Evolutionary conservation across 2,329 filamentous ascomycete genomes (phyloP).

Genomic region (Nemania abortiva): DNA sequence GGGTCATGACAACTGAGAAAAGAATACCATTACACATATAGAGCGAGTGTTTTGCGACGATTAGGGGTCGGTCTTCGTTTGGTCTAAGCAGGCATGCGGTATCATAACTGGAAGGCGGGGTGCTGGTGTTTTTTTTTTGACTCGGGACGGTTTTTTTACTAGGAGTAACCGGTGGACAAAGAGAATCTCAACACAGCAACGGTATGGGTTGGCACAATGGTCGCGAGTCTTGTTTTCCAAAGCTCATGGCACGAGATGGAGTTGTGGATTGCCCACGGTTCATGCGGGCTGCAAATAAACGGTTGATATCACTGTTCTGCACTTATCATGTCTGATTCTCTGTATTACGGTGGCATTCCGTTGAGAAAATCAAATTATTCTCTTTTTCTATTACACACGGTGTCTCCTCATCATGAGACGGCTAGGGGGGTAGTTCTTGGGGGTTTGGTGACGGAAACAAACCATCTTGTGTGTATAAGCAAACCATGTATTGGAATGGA

Average conservation of each 20-base stretch:
- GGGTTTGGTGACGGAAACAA: slow-evolving; percentile 27
- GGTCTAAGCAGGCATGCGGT: slow-evolving; percentile 52
- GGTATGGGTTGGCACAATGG: slow-evolving; percentile 47
- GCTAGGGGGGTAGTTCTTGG: slow-evolving; percentile 9
- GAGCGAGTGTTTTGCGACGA: slow-evolving; percentile 59
- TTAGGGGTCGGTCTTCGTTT: slow-evolving; percentile 56
- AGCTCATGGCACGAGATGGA: slow-evolving; percentile 52
- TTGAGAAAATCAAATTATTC: slow-evolving; percentile 33
- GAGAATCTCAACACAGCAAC: slow-evolving; percentile 51
- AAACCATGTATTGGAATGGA: slow-evolving; percentile 35
- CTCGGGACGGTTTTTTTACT: slow-evolving; percentile 43
- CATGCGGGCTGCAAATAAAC: slow-evolving; percentile 52
- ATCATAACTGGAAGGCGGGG: slow-evolving; percentile 40
- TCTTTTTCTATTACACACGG: slow-evolving; percentile 15
- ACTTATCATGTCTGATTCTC: slow-evolving; percentile 42
- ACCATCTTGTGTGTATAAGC: slow-evolving; percentile 35
- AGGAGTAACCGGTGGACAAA: slow-evolving; percentile 51
- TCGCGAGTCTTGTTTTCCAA: slow-evolving; percentile 49
- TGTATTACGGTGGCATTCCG: slow-evolving; percentile 42
- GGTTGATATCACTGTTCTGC: slow-evolving; percentile 47
- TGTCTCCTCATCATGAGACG: slow-evolving; percentile 22
- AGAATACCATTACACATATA: slow-evolving; percentile 62
- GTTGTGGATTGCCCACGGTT: slow-evolving; percentile 52
- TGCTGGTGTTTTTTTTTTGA: slow-evolving; percentile 42
- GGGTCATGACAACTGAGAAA: slow-evolving; percentile 64